Evolutionary conservation across 1,139 yeast species (phyloP).

Genomic region (Protomyces inouyei): DNA sequence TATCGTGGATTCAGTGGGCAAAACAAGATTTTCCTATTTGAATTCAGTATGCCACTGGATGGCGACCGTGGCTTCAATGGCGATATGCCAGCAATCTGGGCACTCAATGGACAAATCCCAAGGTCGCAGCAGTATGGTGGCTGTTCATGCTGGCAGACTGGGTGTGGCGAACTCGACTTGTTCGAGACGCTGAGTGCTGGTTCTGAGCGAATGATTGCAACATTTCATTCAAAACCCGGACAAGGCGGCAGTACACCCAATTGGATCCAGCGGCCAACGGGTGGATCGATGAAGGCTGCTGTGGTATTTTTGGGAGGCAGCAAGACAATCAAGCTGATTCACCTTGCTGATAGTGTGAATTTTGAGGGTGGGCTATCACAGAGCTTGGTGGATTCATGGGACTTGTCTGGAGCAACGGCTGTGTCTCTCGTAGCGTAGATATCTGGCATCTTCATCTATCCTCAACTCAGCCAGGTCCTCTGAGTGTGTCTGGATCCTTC

Average conservation of each 20-base stretch:
- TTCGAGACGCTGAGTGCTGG: slow-evolving; percentile 78
- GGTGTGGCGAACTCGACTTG: slow-evolving; percentile 94
- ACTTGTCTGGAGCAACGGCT: neutral
- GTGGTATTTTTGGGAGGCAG: slow-evolving; percentile 63
- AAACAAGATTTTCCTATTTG: slow-evolving; percentile 79
- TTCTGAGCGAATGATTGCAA: slow-evolving; percentile 66
- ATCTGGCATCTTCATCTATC: neutral
- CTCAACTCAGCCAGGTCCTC: too few relatives aligned
- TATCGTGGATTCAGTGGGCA: slow-evolving; percentile 74
- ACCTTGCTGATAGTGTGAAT: slow-evolving; percentile 30
- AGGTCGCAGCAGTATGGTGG: slow-evolving; percentile 86
- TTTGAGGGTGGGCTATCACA: slow-evolving; percentile 1
- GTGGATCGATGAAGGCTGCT: slow-evolving; percentile 79
- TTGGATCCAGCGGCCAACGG: slow-evolving; percentile 78
- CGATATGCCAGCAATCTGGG: slow-evolving; percentile 97
- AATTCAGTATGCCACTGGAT: slow-evolving; percentile 85
- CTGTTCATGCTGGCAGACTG: slow-evolving; percentile 80
- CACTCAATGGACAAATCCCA: slow-evolving; percentile 88
- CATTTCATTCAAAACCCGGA: slow-evolving; percentile 86
- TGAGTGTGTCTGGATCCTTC: too few relatives aligned
- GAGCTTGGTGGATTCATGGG: neutral
- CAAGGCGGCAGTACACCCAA: slow-evolving; percentile 75
- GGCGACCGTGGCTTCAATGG: slow-evolving; percentile 46
- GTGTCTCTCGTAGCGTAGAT: neutral
- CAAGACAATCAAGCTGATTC: slow-evolving; percentile 53